A percentile compares a stretch with the other conserved stretches of the same genome.
Conservation (phyloP, 2,329 filamentous ascomycete genomes). For the Botryotinia calthae region DNA sequence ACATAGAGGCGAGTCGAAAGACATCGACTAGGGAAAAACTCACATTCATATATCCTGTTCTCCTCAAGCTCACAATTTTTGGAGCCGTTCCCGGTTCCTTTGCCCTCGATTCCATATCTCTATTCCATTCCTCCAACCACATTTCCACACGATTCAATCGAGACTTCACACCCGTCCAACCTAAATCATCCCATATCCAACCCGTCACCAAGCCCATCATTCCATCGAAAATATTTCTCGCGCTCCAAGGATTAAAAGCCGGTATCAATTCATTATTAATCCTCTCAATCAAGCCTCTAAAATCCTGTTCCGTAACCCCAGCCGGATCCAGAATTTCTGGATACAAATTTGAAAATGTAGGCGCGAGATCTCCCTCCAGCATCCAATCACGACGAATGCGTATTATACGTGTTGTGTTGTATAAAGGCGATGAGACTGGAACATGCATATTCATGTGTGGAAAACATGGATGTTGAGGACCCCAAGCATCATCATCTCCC, state of each 20-base stretch:
- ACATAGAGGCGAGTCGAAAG: background rate
- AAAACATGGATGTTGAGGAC: conserved; percentile 88
- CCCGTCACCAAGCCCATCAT: conserved; percentile 79
- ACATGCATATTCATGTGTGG: conserved; percentile 94
- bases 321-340: conserved; percentile 90
- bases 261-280: conserved; percentile 74
- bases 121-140: conserved; percentile 88
- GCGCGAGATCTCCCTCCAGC: conserved; percentile 81
- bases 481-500: conserved; percentile 72
- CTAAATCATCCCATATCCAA: conserved; percentile 93
- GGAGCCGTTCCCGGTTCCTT: conserved; percentile 55
- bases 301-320: conserved; percentile 79
- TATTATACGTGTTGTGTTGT: conserved; percentile 80
- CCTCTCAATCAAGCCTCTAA: conserved; percentile 75
- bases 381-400: conserved; percentile 91
- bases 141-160: conserved; percentile 67
- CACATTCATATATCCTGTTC: conserved; percentile 85
- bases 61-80: conserved; percentile 72
- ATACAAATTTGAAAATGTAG: conserved; percentile 92
- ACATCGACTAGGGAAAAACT: conserved; percentile 37
- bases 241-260: conserved; percentile 76
- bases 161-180: conserved; percentile 71
- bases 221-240: conserved; percentile 76
- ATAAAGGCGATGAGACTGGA: conserved; percentile 70
- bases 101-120: conserved; percentile 59